phyloP scores from a whole-genome alignment of 2,329 filamentous ascomycete genomes.

The Aspergillus pseudoterreus region DNA sequence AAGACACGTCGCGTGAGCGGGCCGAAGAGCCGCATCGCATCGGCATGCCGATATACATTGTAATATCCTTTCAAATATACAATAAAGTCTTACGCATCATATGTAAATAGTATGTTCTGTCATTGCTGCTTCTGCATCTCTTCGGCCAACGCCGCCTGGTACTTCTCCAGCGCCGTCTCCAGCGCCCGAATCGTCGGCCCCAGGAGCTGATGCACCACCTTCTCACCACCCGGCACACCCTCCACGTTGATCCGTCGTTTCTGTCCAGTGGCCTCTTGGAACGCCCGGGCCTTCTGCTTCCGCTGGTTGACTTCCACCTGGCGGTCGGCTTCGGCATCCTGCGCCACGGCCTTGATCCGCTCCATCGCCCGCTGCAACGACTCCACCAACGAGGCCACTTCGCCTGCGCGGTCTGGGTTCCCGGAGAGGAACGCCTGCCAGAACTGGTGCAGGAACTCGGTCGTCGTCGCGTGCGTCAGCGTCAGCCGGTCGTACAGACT shows the following conservation, averaged over 20 bases:
- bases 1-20: slow-evolving; percentile 50
- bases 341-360: slow-evolving; percentile 75
- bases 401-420: slow-evolving; percentile 72
- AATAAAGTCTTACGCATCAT: too few species aligned
- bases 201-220: slow-evolving; percentile 72
- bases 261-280: slow-evolving; percentile 69
- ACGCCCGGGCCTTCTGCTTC: slow-evolving; percentile 67
- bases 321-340: slow-evolving; percentile 73
- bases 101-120: too few species aligned
- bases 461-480: slow-evolving; percentile 84
- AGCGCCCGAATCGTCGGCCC: slow-evolving; percentile 70
- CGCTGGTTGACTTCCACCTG: slow-evolving; percentile 62
- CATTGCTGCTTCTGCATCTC: slow-evolving; percentile 43
- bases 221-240: slow-evolving; percentile 68
- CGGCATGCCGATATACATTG: slow-evolving; percentile 25
- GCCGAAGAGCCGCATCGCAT: slow-evolving; percentile 58
- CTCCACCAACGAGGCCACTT: slow-evolving; percentile 77
- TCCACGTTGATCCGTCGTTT: slow-evolving; percentile 65
- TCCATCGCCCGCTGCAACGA: slow-evolving; percentile 73
- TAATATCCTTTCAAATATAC: too few species aligned
- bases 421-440: slow-evolving; percentile 90
- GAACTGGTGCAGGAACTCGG: slow-evolving; percentile 96
- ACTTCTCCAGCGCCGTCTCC: slow-evolving; percentile 66
- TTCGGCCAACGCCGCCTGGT: slow-evolving; percentile 64
- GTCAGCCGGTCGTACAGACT: slow-evolving; percentile 59